Percentiles rank a stretch among this genome's conserved stretches.
Evolutionary conservation across 495 filamentous ascomycete species (phyloP).

Genomic region (Xylaria telfairii): DNA sequence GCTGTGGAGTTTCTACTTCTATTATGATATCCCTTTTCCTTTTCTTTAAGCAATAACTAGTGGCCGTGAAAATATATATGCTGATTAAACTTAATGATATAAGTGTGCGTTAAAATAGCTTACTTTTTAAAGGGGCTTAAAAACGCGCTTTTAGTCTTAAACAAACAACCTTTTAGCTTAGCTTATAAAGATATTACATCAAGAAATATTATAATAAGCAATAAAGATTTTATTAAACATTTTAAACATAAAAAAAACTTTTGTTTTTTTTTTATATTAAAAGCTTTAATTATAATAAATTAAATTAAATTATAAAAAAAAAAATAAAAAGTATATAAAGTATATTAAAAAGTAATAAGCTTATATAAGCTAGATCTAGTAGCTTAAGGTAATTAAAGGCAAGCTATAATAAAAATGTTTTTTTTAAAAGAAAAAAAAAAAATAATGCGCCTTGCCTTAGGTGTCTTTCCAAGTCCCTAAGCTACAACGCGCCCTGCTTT

Average conservation of each 20-base stretch:
- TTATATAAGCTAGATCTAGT: too few relatives aligned
- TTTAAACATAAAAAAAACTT: too few relatives aligned
- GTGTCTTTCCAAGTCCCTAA: neutral
- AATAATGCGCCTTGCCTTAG: conserved; percentile 10
- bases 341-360: too few relatives aligned
- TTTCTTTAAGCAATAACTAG: neutral
- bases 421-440: neutral
- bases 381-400: too few relatives aligned
- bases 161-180: neutral
- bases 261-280: too few relatives aligned
- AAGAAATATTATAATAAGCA: neutral
- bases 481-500: conserved; percentile 24
- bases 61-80: neutral
- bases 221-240: too few relatives aligned
- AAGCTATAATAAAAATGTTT: neutral
- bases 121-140: neutral
- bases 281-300: too few relatives aligned
- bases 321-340: too few relatives aligned
- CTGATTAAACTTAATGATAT: neutral
- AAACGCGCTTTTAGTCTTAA: neutral
- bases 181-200: neutral
- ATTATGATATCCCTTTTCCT: neutral
- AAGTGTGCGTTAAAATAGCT: neutral
- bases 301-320: too few relatives aligned
- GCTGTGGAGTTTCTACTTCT: neutral